Evolutionary conservation across 495 filamentous ascomycete genomes (phyloP).

Genomic region (Daldinia grandis): DNA sequence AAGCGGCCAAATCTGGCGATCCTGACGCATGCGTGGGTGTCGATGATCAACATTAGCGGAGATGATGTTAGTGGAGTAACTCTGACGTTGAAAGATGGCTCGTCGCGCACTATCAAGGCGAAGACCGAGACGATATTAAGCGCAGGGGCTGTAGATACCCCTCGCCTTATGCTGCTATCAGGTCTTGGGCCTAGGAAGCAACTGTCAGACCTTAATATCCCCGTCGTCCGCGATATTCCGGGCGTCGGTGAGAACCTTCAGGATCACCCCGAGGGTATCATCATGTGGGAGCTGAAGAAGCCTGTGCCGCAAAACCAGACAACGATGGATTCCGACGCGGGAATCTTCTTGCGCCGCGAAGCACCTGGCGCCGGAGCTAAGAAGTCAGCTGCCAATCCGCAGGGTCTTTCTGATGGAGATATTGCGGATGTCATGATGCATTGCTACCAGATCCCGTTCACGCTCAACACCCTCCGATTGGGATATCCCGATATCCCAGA

Average conservation of each 20-base stretch:
- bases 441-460: slow-evolving; percentile 89
- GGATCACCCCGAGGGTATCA: slow-evolving; percentile 80
- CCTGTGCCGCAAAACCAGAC: slow-evolving; percentile 79
- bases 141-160: slow-evolving; percentile 80
- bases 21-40: slow-evolving; percentile 81
- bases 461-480: slow-evolving; percentile 73
- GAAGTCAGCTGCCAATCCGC: slow-evolving; percentile 54
- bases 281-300: slow-evolving; percentile 84
- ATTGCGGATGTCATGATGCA: slow-evolving; percentile 89
- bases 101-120: slow-evolving; percentile 64
- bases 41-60: slow-evolving; percentile 71
- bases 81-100: slow-evolving; percentile 71
- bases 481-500: slow-evolving; percentile 73
- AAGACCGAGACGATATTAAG: slow-evolving; percentile 78
- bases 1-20: slow-evolving; percentile 80
- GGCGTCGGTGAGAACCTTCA: slow-evolving; percentile 83
- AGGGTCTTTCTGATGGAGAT: slow-evolving; percentile 64
- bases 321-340: slow-evolving; percentile 86
- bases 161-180: slow-evolving; percentile 75
- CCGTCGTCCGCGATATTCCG: slow-evolving; percentile 74
- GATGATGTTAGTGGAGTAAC: slow-evolving; percentile 71
- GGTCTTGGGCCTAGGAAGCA: slow-evolving; percentile 79
- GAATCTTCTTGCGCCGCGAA: slow-evolving; percentile 82
- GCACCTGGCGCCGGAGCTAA: slow-evolving; percentile 60
- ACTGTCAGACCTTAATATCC: slow-evolving; percentile 70